These are phyloP conservation scores for Marchantia polymorpha DNA, from an alignment of 225 moss, liverwort and hornwort species.

Conservation along the genomic window DNA sequence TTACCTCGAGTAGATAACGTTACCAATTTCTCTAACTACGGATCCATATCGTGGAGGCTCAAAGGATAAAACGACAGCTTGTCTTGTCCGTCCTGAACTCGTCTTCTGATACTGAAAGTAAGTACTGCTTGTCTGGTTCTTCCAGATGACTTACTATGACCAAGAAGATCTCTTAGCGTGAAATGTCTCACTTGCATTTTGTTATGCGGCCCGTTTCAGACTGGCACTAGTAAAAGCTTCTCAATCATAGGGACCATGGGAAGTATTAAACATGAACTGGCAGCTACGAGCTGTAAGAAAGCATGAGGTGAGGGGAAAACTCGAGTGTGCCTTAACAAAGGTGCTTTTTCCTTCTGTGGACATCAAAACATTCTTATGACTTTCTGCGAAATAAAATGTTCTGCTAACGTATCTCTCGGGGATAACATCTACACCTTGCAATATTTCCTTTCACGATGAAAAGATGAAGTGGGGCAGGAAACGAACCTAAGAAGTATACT, in stretches of 20 bases:
- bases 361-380: constrained; percentile 10
- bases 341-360: background rate
- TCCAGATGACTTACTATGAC: background rate
- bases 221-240: background rate
- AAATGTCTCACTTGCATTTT: background rate
- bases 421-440: background rate
- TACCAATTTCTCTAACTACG: background rate
- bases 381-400: constrained; percentile 8
- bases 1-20: background rate
- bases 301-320: background rate
- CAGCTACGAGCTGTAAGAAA: constrained; percentile 1
- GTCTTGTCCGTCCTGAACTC: background rate
- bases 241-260: background rate
- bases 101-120: background rate
- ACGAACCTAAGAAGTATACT: background rate
- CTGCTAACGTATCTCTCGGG: background rate
- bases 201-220: no score
- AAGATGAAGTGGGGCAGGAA: constrained; percentile 9
- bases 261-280: background rate
- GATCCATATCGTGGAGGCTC: background rate
- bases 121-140: background rate
- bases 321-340: background rate
- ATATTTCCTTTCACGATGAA: background rate
- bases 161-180: background rate
- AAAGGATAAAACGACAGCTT: background rate